phyloP scores from a whole-genome alignment of 768 basidiomycete species.

The Lactarius trivialis region DNA sequence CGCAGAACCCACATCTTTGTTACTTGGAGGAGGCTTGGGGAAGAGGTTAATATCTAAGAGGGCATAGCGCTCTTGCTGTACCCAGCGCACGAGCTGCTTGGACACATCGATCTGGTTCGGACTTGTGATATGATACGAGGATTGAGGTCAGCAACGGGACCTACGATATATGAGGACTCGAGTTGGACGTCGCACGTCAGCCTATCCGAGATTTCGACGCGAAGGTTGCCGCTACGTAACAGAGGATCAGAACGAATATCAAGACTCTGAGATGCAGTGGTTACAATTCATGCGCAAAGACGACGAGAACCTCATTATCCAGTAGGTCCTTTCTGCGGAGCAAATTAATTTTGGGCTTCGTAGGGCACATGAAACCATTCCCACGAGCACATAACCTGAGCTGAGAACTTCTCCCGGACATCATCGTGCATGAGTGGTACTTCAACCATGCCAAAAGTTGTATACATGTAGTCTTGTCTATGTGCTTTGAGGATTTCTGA shows the following conservation, averaged over 20 bases:
- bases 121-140: not conserved
- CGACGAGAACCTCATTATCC: conserved; percentile 65
- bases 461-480: conserved; percentile 75
- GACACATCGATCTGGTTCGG: conserved; percentile 74
- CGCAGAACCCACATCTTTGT: conserved; percentile 18
- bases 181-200: conserved; percentile 64
- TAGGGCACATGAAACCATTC: conserved; percentile 28
- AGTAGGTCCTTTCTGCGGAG: conserved; percentile 64
- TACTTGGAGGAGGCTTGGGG: conserved; percentile 35
- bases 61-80: conserved; percentile 55
- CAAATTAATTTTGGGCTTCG: not conserved
- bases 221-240: conserved; percentile 70
- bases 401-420: conserved; percentile 65
- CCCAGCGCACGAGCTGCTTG: conserved; percentile 73
- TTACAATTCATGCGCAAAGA: conserved; percentile 95
- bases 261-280: not conserved
- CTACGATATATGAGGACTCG: conserved; percentile 81
- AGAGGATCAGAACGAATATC: not conserved
- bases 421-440: conserved; percentile 66
- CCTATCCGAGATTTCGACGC: conserved; percentile 72
- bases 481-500: conserved; percentile 84
- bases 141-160: conserved; percentile 13
- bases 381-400: conserved; percentile 88
- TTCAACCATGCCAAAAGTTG: conserved; percentile 70
- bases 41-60: conserved; percentile 85